A percentile compares a stretch with the other conserved stretches of the same genome.
Evolutionary conservation across 805 yeast species (phyloP).

Genomic region (Cyberlindnera euphorbiiphila): DNA sequence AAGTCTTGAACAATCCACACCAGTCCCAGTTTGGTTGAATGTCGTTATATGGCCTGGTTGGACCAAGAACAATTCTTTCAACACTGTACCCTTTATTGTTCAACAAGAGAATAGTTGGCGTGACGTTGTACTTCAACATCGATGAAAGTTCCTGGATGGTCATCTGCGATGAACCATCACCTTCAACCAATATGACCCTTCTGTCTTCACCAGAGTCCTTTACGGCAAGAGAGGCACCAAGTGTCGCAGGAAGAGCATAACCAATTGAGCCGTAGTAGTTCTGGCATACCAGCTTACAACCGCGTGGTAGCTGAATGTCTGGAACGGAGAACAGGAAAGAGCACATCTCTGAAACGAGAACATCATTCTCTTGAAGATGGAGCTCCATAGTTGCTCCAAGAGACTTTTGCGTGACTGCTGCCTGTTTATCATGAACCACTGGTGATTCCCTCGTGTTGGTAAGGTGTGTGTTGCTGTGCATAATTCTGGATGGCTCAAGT

Average conservation of each 20-base stretch:
- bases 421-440: conserved; percentile 9
- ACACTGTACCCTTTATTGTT: conserved; percentile 67
- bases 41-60: conserved; percentile 52
- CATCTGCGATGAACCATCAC: conserved; percentile 67
- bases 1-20: conserved; percentile 40
- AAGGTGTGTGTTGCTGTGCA: conserved; percentile 13
- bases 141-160: conserved; percentile 64
- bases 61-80: conserved; percentile 59
- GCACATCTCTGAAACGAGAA: conserved; percentile 61
- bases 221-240: conserved; percentile 59
- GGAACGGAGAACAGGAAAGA: conserved; percentile 61
- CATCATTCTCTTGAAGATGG: conserved; percentile 53
- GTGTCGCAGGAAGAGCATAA: conserved; percentile 58
- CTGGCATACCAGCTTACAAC: conserved; percentile 52
- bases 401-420: conserved; percentile 25
- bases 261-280: conserved; percentile 67
- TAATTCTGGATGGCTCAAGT: conserved; percentile 13
- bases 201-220: conserved; percentile 34
- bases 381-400: conserved; percentile 49
- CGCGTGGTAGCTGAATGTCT: conserved; percentile 51
- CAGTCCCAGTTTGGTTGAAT: conserved; percentile 58
- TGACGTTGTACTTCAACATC: conserved; percentile 48
- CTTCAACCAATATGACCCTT: conserved; percentile 56
- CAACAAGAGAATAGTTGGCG: conserved; percentile 55
- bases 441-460: neutral